Percentiles rank a stretch among this genome's conserved stretches.
Conservation (phyloP, 768 basidiomycete species). For the Coprinopsis cinerea region DNA sequence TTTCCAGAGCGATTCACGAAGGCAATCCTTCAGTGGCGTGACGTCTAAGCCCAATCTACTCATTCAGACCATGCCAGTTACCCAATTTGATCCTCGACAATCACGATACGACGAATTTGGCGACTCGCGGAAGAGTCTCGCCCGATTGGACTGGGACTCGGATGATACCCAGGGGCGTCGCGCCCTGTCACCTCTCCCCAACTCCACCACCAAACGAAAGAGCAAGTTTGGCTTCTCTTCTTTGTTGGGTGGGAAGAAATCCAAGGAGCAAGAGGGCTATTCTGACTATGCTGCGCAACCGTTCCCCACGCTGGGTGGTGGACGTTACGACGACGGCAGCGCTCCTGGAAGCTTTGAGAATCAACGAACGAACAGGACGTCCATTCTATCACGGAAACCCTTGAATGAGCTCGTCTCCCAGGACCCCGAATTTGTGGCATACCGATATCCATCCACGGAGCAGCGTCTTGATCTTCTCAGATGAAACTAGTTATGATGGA, state of each 20-base stretch:
- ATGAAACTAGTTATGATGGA: constrained; percentile 13
- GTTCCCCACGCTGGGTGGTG: constrained; percentile 38
- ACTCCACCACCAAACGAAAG: constrained; percentile 49
- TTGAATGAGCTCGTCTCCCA: constrained; percentile 80
- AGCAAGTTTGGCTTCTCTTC: constrained; percentile 68
- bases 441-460: constrained; percentile 79
- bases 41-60: constrained; percentile 49
- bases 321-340: constrained; percentile 6
- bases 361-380: constrained; percentile 47
- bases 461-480: constrained; percentile 59
- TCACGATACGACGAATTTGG: constrained; percentile 70
- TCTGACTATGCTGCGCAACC: constrained; percentile 32
- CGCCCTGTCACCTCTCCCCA: constrained; percentile 26
- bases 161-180: constrained; percentile 21
- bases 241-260: constrained; percentile 54
- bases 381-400: constrained; percentile 61
- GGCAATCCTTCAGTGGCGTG: constrained; percentile 75
- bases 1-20: constrained; percentile 56
- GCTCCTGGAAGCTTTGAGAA: background rate
- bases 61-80: constrained; percentile 48
- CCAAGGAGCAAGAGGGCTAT: constrained; percentile 26
- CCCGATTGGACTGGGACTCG: constrained; percentile 29
- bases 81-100: constrained; percentile 27
- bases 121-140: constrained; percentile 55
- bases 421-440: constrained; percentile 79